Base-by-base conservation (phyloP, 768 basidiomycete genomes). In the Mycena kentingensis region DNA sequence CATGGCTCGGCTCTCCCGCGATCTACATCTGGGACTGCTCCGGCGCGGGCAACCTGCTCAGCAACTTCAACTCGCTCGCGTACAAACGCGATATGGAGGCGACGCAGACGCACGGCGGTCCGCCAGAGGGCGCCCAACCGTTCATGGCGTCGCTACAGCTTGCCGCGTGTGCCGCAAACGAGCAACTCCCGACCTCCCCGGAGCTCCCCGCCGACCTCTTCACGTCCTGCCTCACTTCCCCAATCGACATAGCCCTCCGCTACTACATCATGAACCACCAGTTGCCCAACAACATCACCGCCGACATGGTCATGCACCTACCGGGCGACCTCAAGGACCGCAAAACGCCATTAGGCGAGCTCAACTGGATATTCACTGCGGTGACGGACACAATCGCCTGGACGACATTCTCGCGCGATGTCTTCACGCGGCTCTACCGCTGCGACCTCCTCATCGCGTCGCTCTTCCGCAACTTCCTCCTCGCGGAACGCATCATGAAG, bases 301-400 rank as follows among this genome's bases (percentile, higher is more conserved):
- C 87, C 25, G 93, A 98, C 63, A 90, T 93, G 89, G 87, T 95
- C 28, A 84, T 90, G 79, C 90, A 94, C 67, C 82, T 99, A 11
- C 97, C 97, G 0, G 97, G 97, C 8, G 95, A 98, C 66, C 81
- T 98, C 54, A 97, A 96, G 70, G 97, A 99, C 65, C 82, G 97
- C 18, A 83, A 95, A 22, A 98, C 97, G 1, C 95, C 97, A 1
- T 76, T 99, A 0, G 97, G 97, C 45, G 97, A 99, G 71, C 81
- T 99, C n/a, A 97, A 96, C 67, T 99, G 97, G 97, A 98, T 98
- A 57, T 98, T 99, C 72, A 98, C 94, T 1, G 93, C 96, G 28
- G 91, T 99, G 50, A 98, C 97, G 15, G 97, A 99, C 71, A 98
- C 97, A 7, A 98, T 99, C 55, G 97, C 97, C 7, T 99, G 97